Conservation (phyloP, 2,329 filamentous ascomycete genomes). For the Pseudofabraea citricarpa region DNA sequence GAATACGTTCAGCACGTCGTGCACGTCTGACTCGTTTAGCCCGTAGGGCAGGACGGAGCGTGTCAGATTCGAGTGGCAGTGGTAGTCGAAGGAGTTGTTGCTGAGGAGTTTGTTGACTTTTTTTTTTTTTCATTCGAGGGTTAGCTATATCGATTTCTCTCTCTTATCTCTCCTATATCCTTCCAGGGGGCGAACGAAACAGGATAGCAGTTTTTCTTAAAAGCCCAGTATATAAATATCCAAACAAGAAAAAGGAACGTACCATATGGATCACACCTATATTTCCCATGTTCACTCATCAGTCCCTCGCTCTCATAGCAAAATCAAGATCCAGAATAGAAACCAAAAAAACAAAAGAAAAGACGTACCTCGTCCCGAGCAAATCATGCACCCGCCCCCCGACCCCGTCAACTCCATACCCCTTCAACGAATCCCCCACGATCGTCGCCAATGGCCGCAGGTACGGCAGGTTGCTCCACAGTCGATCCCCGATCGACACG, state of each 20-base stretch:
- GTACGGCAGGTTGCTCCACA: slow-evolving; percentile 77
- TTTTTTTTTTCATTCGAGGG: too few species aligned
- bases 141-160: too few species aligned
- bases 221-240: too few species aligned
- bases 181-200: too few species aligned
- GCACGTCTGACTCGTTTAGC: slow-evolving; percentile 68
- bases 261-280: slow-evolving; percentile 71
- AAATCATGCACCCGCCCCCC: slow-evolving; percentile 72
- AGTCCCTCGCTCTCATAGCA: background rate
- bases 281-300: background rate
- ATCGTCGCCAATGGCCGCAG: slow-evolving; percentile 72
- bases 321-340: background rate
- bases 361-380: slow-evolving; percentile 54
- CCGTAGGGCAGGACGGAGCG: slow-evolving; percentile 67
- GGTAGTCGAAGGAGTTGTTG: slow-evolving; percentile 69
- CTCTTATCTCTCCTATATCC: too few species aligned
- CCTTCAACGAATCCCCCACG: slow-evolving; percentile 58
- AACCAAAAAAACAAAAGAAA: too few species aligned
- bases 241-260: too few species aligned
- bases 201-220: too few species aligned
- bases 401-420: slow-evolving; percentile 56
- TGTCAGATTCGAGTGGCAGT: slow-evolving; percentile 79
- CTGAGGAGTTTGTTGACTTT: slow-evolving; percentile 66
- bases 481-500: slow-evolving; percentile 63
- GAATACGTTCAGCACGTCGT: slow-evolving; percentile 83